Percentiles rank a stretch among this genome's conserved stretches.
Evolutionary conservation across 2,329 filamentous ascomycete genomes (phyloP).

Genomic region (Botryotinia narcissicola): DNA sequence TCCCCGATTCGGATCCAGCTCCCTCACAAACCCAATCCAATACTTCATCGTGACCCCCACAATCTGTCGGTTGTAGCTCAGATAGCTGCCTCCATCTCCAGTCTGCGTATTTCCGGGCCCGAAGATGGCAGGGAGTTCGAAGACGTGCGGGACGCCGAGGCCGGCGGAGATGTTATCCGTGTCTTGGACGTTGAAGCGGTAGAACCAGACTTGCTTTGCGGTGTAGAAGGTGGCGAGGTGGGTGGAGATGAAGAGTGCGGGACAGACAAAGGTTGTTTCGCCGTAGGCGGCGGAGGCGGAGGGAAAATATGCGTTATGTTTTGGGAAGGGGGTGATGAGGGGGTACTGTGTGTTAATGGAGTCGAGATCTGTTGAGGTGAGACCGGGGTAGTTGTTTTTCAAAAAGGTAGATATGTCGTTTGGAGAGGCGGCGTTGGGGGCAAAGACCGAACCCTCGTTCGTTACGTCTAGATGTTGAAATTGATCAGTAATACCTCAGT

Average conservation of each 20-base stretch:
- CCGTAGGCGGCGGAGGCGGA: slow-evolving; percentile 45
- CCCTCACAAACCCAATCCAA: slow-evolving; percentile 45
- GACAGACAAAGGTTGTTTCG: slow-evolving; percentile 50
- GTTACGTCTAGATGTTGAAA: slow-evolving; percentile 39
- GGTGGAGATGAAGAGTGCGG: slow-evolving; percentile 43
- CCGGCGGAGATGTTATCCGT: slow-evolving; percentile 40
- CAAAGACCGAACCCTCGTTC: slow-evolving; percentile 60
- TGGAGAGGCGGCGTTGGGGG: slow-evolving; percentile 39
- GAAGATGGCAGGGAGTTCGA: slow-evolving; percentile 42
- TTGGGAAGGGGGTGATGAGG: slow-evolving; percentile 35
- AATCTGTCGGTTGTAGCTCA: slow-evolving; percentile 37
- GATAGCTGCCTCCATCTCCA: slow-evolving; percentile 36
- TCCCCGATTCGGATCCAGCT: slow-evolving; percentile 42
- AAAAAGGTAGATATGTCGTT: slow-evolving; percentile 40
- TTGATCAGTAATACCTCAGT: not conserved
- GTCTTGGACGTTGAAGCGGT: slow-evolving; percentile 48
- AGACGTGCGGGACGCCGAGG: slow-evolving; percentile 42
- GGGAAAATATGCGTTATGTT: slow-evolving; percentile 40
- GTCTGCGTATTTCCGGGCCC: slow-evolving; percentile 38
- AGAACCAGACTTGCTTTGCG: slow-evolving; percentile 45
- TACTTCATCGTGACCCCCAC: slow-evolving; percentile 43
- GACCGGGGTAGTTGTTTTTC: slow-evolving; percentile 40
- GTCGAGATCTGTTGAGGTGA: slow-evolving; percentile 35
- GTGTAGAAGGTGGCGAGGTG: slow-evolving; percentile 35
- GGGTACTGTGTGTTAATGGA: slow-evolving; percentile 39